Percentiles rank a stretch among this genome's conserved stretches.
Evolutionary conservation across 768 basidiomycete genomes (phyloP).

Genomic region (Auriscalpium microsporum): DNA sequence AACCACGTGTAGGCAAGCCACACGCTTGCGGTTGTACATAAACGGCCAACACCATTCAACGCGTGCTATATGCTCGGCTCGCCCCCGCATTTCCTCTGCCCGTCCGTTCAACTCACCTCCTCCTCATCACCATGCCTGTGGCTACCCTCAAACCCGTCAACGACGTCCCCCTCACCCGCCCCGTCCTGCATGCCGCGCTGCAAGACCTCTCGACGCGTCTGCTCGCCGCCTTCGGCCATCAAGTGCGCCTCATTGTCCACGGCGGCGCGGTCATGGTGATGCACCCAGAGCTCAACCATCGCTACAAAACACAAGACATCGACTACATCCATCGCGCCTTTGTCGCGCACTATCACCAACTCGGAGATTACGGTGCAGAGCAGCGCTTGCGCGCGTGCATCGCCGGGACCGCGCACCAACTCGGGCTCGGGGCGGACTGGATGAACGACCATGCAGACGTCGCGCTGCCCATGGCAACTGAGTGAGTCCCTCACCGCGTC

Average conservation of each 20-base stretch:
- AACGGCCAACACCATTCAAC: too few species aligned
- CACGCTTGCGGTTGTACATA: too few species aligned
- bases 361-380: conserved; percentile 44
- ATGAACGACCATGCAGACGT: conserved; percentile 73
- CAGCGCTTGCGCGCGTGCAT: conserved; percentile 51
- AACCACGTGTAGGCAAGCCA: too few species aligned
- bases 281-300: conserved; percentile 36
- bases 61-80: too few species aligned
- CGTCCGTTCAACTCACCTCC: too few species aligned
- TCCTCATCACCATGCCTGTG: too few species aligned
- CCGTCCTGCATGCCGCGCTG: conserved; percentile 37
- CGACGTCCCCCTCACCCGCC: conserved; percentile 24
- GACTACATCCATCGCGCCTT: conserved; percentile 63
- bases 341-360: conserved; percentile 40
- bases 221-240: conserved; percentile 36
- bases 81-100: too few species aligned
- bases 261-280: conserved; percentile 72
- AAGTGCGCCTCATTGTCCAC: conserved; percentile 56
- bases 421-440: conserved; percentile 54
- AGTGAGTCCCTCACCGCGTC: conserved; percentile 34
- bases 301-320: conserved; percentile 54
- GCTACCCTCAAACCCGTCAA: conserved; percentile 16
- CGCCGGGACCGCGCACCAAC: conserved; percentile 42
- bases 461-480: conserved; percentile 55
- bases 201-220: conserved; percentile 44